Conservation (phyloP, 2,329 filamentous ascomycete species). For the Ophiocordyceps sinensis region DNA sequence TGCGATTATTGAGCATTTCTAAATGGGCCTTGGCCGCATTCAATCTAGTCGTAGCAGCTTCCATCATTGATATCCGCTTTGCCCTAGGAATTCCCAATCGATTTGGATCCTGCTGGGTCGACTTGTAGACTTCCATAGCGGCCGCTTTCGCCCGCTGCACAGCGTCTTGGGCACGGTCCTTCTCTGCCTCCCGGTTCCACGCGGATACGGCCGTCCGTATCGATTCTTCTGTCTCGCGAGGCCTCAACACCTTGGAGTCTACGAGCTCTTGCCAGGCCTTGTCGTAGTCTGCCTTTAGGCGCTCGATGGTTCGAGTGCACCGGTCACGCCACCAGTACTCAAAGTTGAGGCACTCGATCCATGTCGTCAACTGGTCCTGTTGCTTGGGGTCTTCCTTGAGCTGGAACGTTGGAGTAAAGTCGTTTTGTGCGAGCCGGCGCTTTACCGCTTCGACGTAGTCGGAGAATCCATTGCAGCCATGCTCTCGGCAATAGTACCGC, state of each 20-base stretch:
- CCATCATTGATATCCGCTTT: slow-evolving; percentile 2
- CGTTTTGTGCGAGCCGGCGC: slow-evolving; percentile 12
- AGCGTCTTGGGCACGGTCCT: neutral
- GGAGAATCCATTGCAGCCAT: slow-evolving; percentile 7
- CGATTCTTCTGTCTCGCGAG: slow-evolving; percentile 5
- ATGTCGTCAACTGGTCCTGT: slow-evolving; percentile 17
- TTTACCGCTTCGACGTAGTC: slow-evolving; percentile 12
- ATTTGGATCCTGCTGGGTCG: slow-evolving; percentile 1
- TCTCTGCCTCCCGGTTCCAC: no score
- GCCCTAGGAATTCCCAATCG: slow-evolving; percentile 1
- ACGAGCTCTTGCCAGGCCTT: slow-evolving; percentile 16
- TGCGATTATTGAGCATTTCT: neutral
- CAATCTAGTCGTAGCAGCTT: neutral
- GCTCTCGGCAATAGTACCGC: slow-evolving; percentile 4
- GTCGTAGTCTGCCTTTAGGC: slow-evolving; percentile 11
- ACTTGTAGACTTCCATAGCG: neutral
- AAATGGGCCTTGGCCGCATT: neutral
- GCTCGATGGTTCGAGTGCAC: slow-evolving; percentile 7
- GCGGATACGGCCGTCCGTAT: no score
- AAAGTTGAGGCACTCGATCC: slow-evolving; percentile 21
- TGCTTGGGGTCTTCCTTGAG: slow-evolving; percentile 12
- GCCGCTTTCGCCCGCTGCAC: neutral
- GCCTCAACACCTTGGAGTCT: slow-evolving; percentile 11
- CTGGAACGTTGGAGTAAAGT: slow-evolving; percentile 14
- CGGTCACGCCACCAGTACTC: slow-evolving; percentile 11